Evolutionary conservation across 352 stramenopile genomes (phyloP), one percentile per base, ranked within the genome.

Genomic region (Phytopythium chamaehyphon): DNA sequence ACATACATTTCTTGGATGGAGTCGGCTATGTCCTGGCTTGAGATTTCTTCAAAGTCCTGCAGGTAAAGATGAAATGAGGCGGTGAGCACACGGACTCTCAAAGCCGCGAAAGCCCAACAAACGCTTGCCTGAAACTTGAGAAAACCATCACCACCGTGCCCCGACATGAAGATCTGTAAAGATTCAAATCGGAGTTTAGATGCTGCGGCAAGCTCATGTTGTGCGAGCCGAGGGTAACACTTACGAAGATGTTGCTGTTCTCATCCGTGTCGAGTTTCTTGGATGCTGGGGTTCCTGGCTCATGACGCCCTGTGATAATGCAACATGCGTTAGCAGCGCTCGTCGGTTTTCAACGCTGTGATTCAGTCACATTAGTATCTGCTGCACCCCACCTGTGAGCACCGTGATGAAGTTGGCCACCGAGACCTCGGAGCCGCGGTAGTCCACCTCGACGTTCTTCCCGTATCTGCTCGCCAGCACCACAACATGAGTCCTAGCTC

Each of bases 341-440:
- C n/a, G n/a, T n/a, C n/a, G n/a, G n/a, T n/a, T n/a, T n/a, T n/a
- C n/a, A n/a, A n/a, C n/a, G 22, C 7, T 48, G 26, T 49, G 7
- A 33, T 53, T 5, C 15, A 33, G 15, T 6, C 31, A 2, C 14
- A 7, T 5, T 23, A n/a, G n/a, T n/a, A n/a, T n/a, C n/a, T n/a
- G n/a, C 23, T n/a, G n/a, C 5, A 23, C 12, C 59, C 23, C 31
- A 87, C 76, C 85, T 15, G 94, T 93, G 31, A 98, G 77, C 2
- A 98, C 85, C 11, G 93, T 90, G 45, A 98, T 85, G 59, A 99
- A 99, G 60, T 97, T 98, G 59, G 96, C 88, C 9, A 98, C 94
- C 9, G 93, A 98, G 23, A 99, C 96, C 70, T 99, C 96, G 3
- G 93, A 82, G 38, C 95, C 96, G 15, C 87, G 83, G 69, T 98